Base-by-base conservation (phyloP, 192 early-diverging fungal species). In the Coemansia sp. region DNA sequence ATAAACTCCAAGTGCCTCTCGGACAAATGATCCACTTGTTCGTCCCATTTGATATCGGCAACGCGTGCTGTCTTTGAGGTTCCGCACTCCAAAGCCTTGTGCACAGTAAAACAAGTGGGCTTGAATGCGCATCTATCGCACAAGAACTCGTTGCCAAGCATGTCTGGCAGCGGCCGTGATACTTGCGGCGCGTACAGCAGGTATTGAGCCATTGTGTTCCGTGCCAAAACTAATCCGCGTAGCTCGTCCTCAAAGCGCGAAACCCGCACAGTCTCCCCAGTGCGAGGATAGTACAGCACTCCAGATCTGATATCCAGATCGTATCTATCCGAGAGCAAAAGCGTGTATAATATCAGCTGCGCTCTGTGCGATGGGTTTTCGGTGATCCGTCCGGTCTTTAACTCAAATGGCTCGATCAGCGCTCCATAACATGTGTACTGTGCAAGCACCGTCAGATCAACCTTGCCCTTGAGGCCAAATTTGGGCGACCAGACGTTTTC, bases 401-500 rank as follows among this genome's bases (percentile, higher is more conserved):
- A 62, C 76, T 98, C 96, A 52, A 98, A 85, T 2, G 96, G 96
- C 45, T 90, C 83, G 9, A 89, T 85, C 34, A 89, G 63, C 14
- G 83, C 77, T 9, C 75, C 66, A 4, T 48, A 24, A 5, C 30
- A 60, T 8, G 62, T 35, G 43, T 65, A 74, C 56, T 65, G 71
- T 15, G 77, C 70, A 58, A 74, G 43, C 1, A 80, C 68, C 1
- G 90, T 90, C 26, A 91, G 88, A 68, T 98, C 95, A 26, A 98
- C 86, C 67, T 92, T 95, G 24, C 97, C 97, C 61, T 96, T 96
- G 18, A 98, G 77, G 1, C 97, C 97, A 83, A 88, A 97, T 69
- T 78, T 93, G 10, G 93, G 92, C 35, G 94, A 94, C 93, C 93
- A 97, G 24, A 95, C 85, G 56, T 88, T 88, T 63, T 98, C 95